Conservation (phyloP, 1,139 yeast genomes). For the Schwanniomyces etchellsii region DNA sequence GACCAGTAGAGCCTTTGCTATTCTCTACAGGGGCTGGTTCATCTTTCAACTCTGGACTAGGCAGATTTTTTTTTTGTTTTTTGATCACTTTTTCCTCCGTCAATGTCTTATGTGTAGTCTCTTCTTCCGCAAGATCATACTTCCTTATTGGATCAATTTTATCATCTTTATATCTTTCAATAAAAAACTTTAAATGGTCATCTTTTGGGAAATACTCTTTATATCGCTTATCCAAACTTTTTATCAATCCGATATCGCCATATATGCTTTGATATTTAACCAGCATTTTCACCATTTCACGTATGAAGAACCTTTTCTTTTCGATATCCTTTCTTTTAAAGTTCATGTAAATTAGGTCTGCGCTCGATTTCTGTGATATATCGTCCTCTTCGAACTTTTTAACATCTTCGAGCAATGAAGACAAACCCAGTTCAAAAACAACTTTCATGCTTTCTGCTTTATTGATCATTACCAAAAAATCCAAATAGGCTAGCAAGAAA, state of each 20-base stretch:
- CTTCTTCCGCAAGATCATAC: constrained; percentile 36
- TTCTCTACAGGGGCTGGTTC: constrained; percentile 3
- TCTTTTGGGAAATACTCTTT: constrained; percentile 62
- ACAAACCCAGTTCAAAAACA: constrained; percentile 49
- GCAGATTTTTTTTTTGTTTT: constrained; percentile 1
- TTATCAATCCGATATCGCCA: constrained; percentile 5
- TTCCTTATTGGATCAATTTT: constrained; percentile 39
- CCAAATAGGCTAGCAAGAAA: constrained; percentile 65
- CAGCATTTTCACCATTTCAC: constrained; percentile 11
- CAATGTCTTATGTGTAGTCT: too few species aligned
- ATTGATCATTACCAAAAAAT: constrained; percentile 64
- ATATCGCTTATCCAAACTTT: constrained; percentile 62
- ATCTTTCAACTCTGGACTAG: background rate
- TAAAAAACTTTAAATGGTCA: constrained; percentile 35
- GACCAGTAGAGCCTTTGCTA: constrained; percentile 3
- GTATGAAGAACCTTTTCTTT: constrained; percentile 15
- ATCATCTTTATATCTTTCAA: constrained; percentile 40
- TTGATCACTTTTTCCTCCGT: constrained; percentile 6
- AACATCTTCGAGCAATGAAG: constrained; percentile 27
- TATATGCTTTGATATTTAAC: constrained; percentile 5
- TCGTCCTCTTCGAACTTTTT: constrained; percentile 10
- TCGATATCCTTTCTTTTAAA: constrained; percentile 10
- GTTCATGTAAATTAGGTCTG: constrained; percentile 1
- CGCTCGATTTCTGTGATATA: background rate
- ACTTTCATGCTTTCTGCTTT: constrained; percentile 82